phyloP scores from a whole-genome alignment of 371 early-diverging fungal genomes.

The Dinochytrium kinnereticum region DNA sequence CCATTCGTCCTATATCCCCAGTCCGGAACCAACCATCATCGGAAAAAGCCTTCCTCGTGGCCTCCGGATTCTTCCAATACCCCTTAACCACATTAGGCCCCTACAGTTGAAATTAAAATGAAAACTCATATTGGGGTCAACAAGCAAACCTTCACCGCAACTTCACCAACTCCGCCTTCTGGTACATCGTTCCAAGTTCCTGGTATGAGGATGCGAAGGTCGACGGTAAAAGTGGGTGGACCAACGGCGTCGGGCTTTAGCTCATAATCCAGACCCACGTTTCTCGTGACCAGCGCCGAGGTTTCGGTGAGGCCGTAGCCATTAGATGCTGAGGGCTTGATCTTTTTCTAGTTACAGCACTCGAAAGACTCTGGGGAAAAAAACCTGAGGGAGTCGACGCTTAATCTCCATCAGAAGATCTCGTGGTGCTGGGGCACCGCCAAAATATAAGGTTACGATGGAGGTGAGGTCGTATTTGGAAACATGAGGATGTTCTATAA shows the following conservation, averaged over 20 bases:
- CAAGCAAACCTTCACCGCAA: slow-evolving; percentile 12
- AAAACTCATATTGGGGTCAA: background rate
- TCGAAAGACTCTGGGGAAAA: background rate
- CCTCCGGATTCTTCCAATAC: slow-evolving; percentile 36
- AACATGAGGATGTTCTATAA: slow-evolving; percentile 28
- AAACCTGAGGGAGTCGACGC: slow-evolving; percentile 11
- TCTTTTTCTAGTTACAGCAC: background rate
- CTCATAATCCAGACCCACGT: slow-evolving; percentile 26
- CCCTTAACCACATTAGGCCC: slow-evolving; percentile 34
- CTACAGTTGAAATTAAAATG: background rate
- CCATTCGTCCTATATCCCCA: slow-evolving; percentile 34
- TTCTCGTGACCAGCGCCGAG: slow-evolving; percentile 2
- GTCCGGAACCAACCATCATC: slow-evolving; percentile 36
- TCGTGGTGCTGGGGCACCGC: slow-evolving; percentile 34
- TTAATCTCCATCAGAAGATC: slow-evolving; percentile 14
- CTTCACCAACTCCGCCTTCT: slow-evolving; percentile 28
- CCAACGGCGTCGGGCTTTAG: slow-evolving; percentile 30
- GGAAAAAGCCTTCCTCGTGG: slow-evolving; percentile 20
- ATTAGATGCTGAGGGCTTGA: slow-evolving; percentile 10
- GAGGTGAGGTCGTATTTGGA: slow-evolving; percentile 25
- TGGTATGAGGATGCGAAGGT: slow-evolving; percentile 21
- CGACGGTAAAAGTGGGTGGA: slow-evolving; percentile 2
- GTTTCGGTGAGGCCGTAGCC: slow-evolving; percentile 41
- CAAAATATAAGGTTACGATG: slow-evolving; percentile 12
- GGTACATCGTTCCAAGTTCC: background rate